Conservation (phyloP, 2,329 filamentous ascomycete genomes). For the Onygena corvina region DNA sequence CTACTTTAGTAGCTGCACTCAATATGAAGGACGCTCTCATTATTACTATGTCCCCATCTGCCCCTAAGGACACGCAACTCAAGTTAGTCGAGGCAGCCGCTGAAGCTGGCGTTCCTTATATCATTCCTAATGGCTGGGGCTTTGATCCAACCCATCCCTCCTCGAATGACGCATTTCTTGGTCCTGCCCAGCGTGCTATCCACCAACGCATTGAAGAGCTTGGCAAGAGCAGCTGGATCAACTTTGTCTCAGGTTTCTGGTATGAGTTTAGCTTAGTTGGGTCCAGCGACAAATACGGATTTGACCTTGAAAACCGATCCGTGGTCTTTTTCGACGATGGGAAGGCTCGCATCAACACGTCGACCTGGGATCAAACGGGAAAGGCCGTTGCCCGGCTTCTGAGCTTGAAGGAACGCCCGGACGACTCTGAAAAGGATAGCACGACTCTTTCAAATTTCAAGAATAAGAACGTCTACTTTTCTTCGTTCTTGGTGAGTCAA, state of each 20-base stretch:
- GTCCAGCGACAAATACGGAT: constrained; percentile 35
- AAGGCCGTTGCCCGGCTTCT: constrained; percentile 43
- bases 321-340: constrained; percentile 47
- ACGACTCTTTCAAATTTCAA: constrained; percentile 34
- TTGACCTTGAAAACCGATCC: constrained; percentile 37
- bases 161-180: constrained; percentile 28
- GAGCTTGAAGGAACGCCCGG: constrained; percentile 34
- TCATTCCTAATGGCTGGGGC: constrained; percentile 43
- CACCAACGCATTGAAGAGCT: constrained; percentile 32
- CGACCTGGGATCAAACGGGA: constrained; percentile 48
- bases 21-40: constrained; percentile 46
- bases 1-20: constrained; percentile 40
- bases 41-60: constrained; percentile 41
- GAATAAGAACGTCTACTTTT: constrained; percentile 42
- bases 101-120: constrained; percentile 42
- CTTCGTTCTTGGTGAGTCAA: constrained; percentile 49
- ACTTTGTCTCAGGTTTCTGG: constrained; percentile 43
- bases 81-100: constrained; percentile 46
- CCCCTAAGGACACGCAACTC: constrained; percentile 34
- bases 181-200: constrained; percentile 19
- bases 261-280: constrained; percentile 39
- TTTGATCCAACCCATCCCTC: constrained; percentile 18
- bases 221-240: constrained; percentile 28
- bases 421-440: constrained; percentile 27
- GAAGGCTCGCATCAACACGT: constrained; percentile 43